Evolutionary conservation across 352 stramenopile species (phyloP).

Genomic region (Aphanomyces astaci): DNA sequence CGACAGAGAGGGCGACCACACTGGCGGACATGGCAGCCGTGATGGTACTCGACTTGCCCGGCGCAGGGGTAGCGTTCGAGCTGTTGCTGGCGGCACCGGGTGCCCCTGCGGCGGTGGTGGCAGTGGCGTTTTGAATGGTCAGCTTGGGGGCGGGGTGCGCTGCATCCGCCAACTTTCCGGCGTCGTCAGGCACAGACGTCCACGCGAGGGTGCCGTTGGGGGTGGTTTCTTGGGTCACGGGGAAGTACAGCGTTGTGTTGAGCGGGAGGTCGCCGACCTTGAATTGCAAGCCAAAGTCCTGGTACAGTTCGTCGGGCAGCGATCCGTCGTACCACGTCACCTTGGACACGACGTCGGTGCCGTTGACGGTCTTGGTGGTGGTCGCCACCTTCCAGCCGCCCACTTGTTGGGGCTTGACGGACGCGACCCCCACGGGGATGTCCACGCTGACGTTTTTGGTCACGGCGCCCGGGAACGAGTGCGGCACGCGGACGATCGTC

Average conservation of each 20-base stretch:
- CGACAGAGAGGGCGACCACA: not conserved
- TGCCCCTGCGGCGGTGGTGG: not conserved
- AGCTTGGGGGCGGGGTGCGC: slow-evolving; percentile 13
- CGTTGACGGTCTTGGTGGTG: not conserved
- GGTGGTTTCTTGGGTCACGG: slow-evolving; percentile 9
- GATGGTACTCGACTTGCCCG: not conserved
- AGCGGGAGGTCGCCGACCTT: slow-evolving; percentile 11
- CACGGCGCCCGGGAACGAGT: slow-evolving; percentile 9
- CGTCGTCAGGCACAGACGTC: slow-evolving; percentile 15
- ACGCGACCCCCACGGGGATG: not conserved
- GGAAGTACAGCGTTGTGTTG: slow-evolving; percentile 16
- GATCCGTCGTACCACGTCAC: slow-evolving; percentile 18
- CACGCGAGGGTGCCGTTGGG: slow-evolving; percentile 14
- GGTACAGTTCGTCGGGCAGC: slow-evolving; percentile 11
- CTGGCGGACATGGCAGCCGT: not conserved
- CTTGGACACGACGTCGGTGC: not conserved
- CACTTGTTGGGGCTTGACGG: slow-evolving; percentile 15
- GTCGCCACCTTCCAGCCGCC: slow-evolving; percentile 15
- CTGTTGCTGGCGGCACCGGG: not conserved
- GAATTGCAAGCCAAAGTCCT: slow-evolving; percentile 21
- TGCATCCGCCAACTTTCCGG: slow-evolving; percentile 9
- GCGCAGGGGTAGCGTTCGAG: not conserved
- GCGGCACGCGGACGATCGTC: slow-evolving; percentile 11
- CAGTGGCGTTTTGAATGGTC: slow-evolving; percentile 2
- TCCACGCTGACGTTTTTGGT: slow-evolving; percentile 12